Evolutionary conservation across 202 grass and related monocot genomes (phyloP), one percentile per base, ranked within the genome.

Genomic region (Setaria italica): DNA sequence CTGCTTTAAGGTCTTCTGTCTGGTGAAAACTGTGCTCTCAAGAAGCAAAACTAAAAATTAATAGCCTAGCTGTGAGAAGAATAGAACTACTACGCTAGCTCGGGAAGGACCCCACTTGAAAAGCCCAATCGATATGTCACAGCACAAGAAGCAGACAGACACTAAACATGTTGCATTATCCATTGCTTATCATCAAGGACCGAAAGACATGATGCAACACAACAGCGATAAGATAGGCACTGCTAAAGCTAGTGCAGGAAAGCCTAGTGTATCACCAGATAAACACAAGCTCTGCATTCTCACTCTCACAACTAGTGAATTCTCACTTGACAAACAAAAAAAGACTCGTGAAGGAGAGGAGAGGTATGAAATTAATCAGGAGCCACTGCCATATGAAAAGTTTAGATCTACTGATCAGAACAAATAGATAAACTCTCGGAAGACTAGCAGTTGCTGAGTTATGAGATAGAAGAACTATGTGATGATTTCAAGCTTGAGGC

Each of bases 131-230:
- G 13, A 47, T 74, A 15, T 85, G 47, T 82, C 66, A 78, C 11
- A 67, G 15, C 64, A 43, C 73, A 19, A 25, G 72, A 90, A 32
- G 83, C 30, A 68, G 67, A 74, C 84, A 87, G 14, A 59, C 79
- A 86, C 84, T 78, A 30, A 78, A 65, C 78, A 48, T 86, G 71
- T 69, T 85, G 55, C 64, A 71, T 39, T 50, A 55, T 69, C 9
- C 43, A 81, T 53, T 34, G 45, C 45, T 81, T 69, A 60, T 82
- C 25, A 68, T 77, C 45, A 72, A 81, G 29, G 72, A 77, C 54
- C 17, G 11, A 72, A 76, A 81, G 79, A 65, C 78, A 56, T 57
- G 64, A 77, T 81, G 77, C 63, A 72, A 64, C 72, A 77, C 55
- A 56, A 71, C 25, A 76, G 12, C 14, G 53, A 85, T 54, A 76